Evolutionary conservation across 768 basidiomycete species (phyloP), one percentile per base, ranked within the genome.

Genomic region (Mycena olivaceomarginata): DNA sequence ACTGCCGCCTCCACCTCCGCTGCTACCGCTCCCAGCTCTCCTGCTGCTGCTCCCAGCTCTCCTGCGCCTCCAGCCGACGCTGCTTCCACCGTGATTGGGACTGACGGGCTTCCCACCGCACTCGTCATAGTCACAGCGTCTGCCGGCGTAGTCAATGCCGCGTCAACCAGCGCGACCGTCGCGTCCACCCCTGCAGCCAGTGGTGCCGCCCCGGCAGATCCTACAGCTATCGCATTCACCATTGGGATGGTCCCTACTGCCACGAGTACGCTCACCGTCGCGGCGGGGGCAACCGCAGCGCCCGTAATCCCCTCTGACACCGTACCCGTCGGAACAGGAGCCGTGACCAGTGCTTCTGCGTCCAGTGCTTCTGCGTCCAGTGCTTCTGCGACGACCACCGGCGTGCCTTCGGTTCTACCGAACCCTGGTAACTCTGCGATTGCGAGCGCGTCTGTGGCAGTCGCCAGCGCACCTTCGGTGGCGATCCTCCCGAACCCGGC

Each of bases 51-150:
- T 48, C 48, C 48, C 48, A 48, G 15, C 48, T 48, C 48, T 48
- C 15, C 48, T 15, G 48, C 70, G 13, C 22, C 71, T 1, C 74
- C 65, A 9, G 67, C 64, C 13, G 69, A 75, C 45, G 66, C 79
- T 43, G 73, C 82, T 22, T 74, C 72, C 40, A 75, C 85, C 10
- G 82, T 81, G 16, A 83, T 86, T 65, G 85, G 86, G 9, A 72
- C 81, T 4, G 81, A 87, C 68, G 86, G 85, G 12, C 80, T 84
- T 56, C 84, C 82, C 68, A 88, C 86, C 51, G 85, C 87, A 41
- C 86, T 87, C 15, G 79, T 87, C 51, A 77, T 85, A 39, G 82
- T 84, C 31, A 85, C 85, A 8, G 83, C 84, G 68, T 82, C 85
- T 22, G 84, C 81, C 63, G 84, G 83, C 63, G 69, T 70, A 31